These are phyloP conservation scores for Penicillium glabrum DNA, from an alignment of 2,329 filamentous ascomycete species.

Conservation along the genomic window DNA sequence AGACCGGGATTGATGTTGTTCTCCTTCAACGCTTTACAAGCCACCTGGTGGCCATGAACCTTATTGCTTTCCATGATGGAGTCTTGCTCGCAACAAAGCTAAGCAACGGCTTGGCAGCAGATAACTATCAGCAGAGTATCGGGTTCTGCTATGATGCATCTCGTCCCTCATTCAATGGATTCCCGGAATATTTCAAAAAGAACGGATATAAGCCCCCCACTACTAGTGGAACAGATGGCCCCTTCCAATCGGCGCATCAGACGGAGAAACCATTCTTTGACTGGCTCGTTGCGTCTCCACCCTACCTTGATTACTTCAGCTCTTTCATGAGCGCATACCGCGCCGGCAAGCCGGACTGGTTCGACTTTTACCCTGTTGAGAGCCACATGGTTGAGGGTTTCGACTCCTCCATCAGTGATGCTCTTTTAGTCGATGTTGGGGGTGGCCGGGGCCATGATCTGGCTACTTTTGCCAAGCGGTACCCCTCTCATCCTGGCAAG, in stretches of 20 bases:
- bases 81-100: constrained; percentile 30
- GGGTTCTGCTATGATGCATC: constrained; percentile 40
- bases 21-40: constrained; percentile 35
- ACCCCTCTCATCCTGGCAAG: constrained; percentile 2
- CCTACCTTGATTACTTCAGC: constrained; percentile 35
- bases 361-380: constrained; percentile 24
- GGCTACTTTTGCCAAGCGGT: constrained; percentile 6
- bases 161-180: constrained; percentile 32
- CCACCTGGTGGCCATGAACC: constrained; percentile 42
- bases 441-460: constrained; percentile 23
- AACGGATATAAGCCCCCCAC: constrained; percentile 29
- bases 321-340: constrained; percentile 42
- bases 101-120: constrained; percentile 35
- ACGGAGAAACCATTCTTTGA: constrained; percentile 38
- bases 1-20: constrained; percentile 28
- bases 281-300: constrained; percentile 38
- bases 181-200: constrained; percentile 34
- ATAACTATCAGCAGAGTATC: constrained; percentile 38
- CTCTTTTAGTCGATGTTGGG: constrained; percentile 25
- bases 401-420: constrained; percentile 12
- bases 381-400: constrained; percentile 19
- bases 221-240: constrained; percentile 29
- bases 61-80: constrained; percentile 25
- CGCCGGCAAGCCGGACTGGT: constrained; percentile 40
- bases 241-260: constrained; percentile 39